Conservation (phyloP, 1,139 yeast genomes). For the Hansenula lynferdii region DNA sequence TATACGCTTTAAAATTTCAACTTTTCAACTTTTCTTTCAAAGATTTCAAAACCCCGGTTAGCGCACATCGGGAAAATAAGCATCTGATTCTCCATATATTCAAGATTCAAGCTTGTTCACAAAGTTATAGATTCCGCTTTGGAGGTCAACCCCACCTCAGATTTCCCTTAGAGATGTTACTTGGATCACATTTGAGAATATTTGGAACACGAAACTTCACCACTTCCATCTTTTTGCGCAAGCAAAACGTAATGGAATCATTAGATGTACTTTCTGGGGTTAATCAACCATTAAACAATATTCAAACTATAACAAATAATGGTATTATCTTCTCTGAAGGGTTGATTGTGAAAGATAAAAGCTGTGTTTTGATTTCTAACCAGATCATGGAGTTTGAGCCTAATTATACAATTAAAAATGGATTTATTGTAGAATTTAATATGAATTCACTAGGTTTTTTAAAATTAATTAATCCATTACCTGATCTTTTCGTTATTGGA, state of each 20-base stretch:
- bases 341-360: constrained; percentile 38
- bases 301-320: constrained; percentile 40
- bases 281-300: constrained; percentile 34
- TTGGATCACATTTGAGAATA: no score
- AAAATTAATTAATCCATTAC: constrained; percentile 64
- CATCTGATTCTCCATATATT: no score
- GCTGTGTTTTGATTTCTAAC: constrained; percentile 50
- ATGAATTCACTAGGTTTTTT: constrained; percentile 43
- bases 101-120: no score
- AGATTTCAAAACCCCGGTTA: no score
- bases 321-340: constrained; percentile 44
- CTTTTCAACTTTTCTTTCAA: no score
- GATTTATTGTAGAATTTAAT: constrained; percentile 40
- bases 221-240: not conserved
- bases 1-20: no score
- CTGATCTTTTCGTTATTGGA: constrained; percentile 71
- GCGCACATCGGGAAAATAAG: no score
- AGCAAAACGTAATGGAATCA: constrained; percentile 24
- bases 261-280: constrained; percentile 33
- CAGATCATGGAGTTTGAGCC: constrained; percentile 58
- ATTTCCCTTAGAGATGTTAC: no score
- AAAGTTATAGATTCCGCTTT: no score
- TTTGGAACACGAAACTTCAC: not conserved
- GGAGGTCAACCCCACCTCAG: no score
- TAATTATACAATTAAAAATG: constrained; percentile 29